Evolutionary conservation across 2,329 filamentous ascomycete species (phyloP).

Genomic region (Colletotrichum kahawae): DNA sequence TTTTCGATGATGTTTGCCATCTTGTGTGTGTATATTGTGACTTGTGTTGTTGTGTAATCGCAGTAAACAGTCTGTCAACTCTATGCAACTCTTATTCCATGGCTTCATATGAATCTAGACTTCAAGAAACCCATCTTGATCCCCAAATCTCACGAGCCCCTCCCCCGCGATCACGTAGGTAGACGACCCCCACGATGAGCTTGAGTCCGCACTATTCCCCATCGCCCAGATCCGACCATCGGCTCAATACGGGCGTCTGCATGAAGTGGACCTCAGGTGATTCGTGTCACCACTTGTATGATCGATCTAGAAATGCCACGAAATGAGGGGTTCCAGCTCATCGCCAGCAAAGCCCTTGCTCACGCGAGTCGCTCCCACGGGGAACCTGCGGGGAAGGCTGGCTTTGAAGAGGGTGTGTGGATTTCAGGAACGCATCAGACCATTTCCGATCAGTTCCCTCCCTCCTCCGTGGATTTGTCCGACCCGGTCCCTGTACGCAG

Average conservation of each 20-base stretch:
- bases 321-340: neutral
- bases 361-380: neutral
- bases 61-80: neutral
- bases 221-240: neutral
- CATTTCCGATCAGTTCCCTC: neutral
- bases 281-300: neutral
- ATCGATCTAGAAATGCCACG: neutral
- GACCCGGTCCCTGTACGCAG: neutral
- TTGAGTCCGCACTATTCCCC: neutral
- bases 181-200: neutral
- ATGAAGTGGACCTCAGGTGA: neutral
- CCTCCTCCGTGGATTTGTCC: neutral
- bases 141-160: neutral
- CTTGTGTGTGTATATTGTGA: neutral
- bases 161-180: neutral
- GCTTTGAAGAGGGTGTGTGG: neutral
- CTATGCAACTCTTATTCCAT: neutral
- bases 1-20: constrained; percentile 23
- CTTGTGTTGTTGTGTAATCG: neutral
- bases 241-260: neutral
- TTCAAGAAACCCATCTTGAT: neutral
- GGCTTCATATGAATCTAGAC: neutral
- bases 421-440: neutral
- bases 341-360: neutral
- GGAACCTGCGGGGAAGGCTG: constrained; percentile 1